Evolutionary conservation across 1,139 yeast species (phyloP).

Genomic region (Sugiyamaella paludigena): DNA sequence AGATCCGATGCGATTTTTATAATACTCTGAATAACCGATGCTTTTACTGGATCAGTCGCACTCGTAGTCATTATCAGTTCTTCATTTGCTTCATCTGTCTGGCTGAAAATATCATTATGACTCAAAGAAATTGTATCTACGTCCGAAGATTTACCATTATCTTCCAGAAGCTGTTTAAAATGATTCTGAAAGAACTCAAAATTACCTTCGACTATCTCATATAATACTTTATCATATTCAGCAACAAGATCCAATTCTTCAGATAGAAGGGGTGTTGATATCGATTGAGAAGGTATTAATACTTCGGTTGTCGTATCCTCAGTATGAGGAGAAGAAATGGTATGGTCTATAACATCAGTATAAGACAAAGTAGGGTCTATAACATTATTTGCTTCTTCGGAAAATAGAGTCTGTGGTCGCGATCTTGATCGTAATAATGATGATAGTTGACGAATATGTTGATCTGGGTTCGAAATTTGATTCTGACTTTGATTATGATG

Average conservation of each 20-base stretch:
- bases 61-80: conserved; percentile 2
- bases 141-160: not conserved
- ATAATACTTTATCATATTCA: conserved; percentile 14
- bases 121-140: not conserved
- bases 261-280: not conserved
- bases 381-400: not conserved
- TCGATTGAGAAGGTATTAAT: not conserved
- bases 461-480: not conserved
- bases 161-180: not conserved
- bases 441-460: too few relatives aligned
- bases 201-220: conserved; percentile 15
- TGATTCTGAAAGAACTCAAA: conserved; percentile 2
- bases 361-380: too few relatives aligned
- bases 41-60: conserved; percentile 1
- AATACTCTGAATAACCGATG: not conserved
- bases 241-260: conserved; percentile 7
- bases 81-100: conserved; percentile 6
- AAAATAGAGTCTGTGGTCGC: not conserved
- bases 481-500: not conserved
- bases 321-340: too few relatives aligned
- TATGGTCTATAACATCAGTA: too few relatives aligned
- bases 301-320: too few relatives aligned
- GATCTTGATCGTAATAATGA: not conserved
- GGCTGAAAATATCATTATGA: too few relatives aligned
- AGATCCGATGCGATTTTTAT: conserved; percentile 4